Percentiles rank a stretch among this genome's conserved stretches.
Evolutionary conservation across 176 grass and related monocot genomes (phyloP).

Genomic region (Carex pumila): DNA sequence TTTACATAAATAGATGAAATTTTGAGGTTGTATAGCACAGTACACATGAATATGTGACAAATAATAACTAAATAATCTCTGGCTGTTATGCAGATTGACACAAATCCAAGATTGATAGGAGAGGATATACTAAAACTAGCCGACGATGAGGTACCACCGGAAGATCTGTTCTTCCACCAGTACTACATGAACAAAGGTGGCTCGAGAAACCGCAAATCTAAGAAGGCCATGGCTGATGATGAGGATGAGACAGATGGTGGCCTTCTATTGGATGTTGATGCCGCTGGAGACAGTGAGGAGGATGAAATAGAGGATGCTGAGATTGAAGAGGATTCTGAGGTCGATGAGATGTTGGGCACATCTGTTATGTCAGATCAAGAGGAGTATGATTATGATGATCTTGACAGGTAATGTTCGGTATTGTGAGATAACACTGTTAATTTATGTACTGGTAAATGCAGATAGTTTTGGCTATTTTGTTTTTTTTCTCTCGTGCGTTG

Average conservation of each 20-base stretch:
- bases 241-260: constrained; percentile 65
- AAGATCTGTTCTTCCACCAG: constrained; percentile 94
- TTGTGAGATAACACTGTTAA: background rate
- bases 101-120: constrained; percentile 56
- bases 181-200: constrained; percentile 87
- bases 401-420: constrained; percentile 37
- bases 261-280: constrained; percentile 28
- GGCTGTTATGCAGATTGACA: constrained; percentile 43
- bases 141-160: constrained; percentile 85
- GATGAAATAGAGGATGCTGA: constrained; percentile 35
- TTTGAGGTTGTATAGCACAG: background rate
- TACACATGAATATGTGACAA: background rate
- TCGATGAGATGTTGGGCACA: constrained; percentile 32
- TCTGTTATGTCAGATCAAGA: constrained; percentile 15
- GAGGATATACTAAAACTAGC: constrained; percentile 79
- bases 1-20: background rate
- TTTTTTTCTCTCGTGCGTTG: background rate
- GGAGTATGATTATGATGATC: constrained; percentile 74
- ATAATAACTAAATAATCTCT: constrained; percentile 4
- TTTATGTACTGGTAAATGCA: background rate
- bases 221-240: constrained; percentile 33
- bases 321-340: background rate
- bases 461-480: background rate
- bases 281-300: background rate
- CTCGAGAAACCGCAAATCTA: constrained; percentile 50